Conservation (phyloP, 768 basidiomycete species). For the Terana coerulea region DNA sequence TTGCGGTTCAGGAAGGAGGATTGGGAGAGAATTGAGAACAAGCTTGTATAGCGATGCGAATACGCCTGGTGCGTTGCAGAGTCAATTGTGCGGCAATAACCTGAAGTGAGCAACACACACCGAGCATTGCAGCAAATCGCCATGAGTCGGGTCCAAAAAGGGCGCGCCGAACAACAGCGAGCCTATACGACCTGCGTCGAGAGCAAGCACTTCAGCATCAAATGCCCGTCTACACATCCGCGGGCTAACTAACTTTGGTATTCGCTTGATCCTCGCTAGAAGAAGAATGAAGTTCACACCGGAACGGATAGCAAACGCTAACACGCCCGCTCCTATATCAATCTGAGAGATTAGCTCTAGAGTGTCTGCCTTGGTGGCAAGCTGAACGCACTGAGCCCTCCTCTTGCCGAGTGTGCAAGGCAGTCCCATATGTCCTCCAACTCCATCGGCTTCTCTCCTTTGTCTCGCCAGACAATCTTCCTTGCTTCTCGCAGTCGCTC, state of each 20-base stretch:
- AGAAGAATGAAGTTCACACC: constrained; percentile 79
- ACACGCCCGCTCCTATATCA: constrained; percentile 66
- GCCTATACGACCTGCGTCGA: constrained; percentile 50
- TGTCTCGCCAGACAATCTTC: constrained; percentile 79
- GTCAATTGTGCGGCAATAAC: background rate
- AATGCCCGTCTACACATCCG: too few species aligned
- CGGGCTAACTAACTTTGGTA: constrained; percentile 58
- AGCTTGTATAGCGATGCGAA: constrained; percentile 79
- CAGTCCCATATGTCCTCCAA: constrained; percentile 61
- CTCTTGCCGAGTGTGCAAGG: constrained; percentile 63
- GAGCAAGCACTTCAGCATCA: too few species aligned
- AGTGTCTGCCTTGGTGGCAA: too few species aligned
- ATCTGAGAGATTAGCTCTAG: too few species aligned
- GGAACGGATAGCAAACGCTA: constrained; percentile 81
- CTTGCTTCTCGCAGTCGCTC: constrained; percentile 69
- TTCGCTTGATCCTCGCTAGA: constrained; percentile 64
- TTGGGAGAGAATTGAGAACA: constrained; percentile 72
- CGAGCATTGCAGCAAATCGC: constrained; percentile 86
- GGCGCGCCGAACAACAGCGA: constrained; percentile 71
- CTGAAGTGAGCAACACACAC: constrained; percentile 32
- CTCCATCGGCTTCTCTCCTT: constrained; percentile 72
- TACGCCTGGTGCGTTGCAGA: constrained; percentile 43
- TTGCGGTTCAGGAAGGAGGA: constrained; percentile 49
- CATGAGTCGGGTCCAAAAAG: constrained; percentile 81
- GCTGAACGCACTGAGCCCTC: constrained; percentile 61